Percentiles rank a stretch among this genome's conserved stretches.
Conservation (phyloP, 1,284 basidiomycete genomes). For the Tylopilus orsonianus region DNA sequence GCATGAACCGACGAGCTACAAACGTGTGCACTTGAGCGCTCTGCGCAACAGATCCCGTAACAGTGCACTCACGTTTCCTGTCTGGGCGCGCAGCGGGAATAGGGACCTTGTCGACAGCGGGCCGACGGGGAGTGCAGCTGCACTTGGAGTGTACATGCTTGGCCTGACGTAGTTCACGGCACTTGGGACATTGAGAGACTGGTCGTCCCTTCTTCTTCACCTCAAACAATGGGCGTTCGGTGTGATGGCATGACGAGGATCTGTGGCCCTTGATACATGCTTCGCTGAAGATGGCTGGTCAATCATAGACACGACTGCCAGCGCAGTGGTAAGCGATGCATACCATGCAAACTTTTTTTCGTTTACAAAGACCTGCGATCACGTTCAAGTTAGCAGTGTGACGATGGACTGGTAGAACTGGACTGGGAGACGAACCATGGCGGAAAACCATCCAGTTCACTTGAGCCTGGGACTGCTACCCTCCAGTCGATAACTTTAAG, state of each 20-base stretch:
- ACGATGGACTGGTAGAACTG: not conserved
- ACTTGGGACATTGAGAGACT: conserved; percentile 78
- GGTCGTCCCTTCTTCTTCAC: conserved; percentile 87
- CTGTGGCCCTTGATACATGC: conserved; percentile 89
- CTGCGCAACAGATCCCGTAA: not conserved
- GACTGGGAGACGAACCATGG: conserved; percentile 24
- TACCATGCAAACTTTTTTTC: conserved; percentile 84
- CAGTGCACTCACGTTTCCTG: conserved; percentile 50
- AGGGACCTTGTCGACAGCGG: conserved; percentile 38
- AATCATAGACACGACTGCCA: conserved; percentile 1
- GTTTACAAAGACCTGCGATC: conserved; percentile 68
- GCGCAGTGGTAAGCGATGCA: conserved; percentile 14
- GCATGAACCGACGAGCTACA: conserved; percentile 56
- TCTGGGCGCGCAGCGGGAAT: conserved; percentile 39
- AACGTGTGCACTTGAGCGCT: conserved; percentile 8
- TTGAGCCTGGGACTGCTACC: not conserved
- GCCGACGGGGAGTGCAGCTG: conserved; percentile 47
- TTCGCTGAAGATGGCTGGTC: conserved; percentile 49
- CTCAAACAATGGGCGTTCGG: conserved; percentile 79
- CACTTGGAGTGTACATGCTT: conserved; percentile 76
- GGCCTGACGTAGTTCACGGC: conserved; percentile 72
- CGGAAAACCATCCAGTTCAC: conserved; percentile 15
- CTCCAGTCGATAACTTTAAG: no score
- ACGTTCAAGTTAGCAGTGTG: not conserved
- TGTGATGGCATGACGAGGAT: conserved; percentile 79